These are phyloP conservation scores for Echeveria elegans DNA, from an alignment of 164 flowering plant genomes.

Conservation along the genomic window DNA sequence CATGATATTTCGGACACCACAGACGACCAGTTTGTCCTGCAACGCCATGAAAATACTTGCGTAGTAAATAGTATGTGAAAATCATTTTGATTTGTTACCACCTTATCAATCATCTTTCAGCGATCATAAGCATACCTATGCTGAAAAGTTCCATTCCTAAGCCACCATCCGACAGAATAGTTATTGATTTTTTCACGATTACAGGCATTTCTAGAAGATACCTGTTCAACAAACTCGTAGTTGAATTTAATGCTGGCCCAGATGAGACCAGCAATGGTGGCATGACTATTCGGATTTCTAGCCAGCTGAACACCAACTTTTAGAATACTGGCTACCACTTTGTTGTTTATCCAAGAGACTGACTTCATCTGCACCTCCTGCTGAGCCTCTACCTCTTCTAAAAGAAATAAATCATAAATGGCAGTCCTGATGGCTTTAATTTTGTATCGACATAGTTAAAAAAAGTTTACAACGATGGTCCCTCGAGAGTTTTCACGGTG, in stretches of 20 bases:
- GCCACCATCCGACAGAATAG: conserved; percentile 62
- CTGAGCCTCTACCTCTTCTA: conserved; percentile 30
- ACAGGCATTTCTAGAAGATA: conserved; percentile 48
- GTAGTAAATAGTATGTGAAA: not conserved
- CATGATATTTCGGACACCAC: not conserved
- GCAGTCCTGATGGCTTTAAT: not conserved
- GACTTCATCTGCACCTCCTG: conserved; percentile 22
- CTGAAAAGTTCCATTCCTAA: conserved; percentile 96
- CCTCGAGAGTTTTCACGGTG: conserved; percentile 20
- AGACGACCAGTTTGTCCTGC: not conserved
- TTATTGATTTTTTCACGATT: conserved; percentile 43
- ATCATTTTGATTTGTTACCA: conserved; percentile 1
- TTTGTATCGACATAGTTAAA: too few species aligned
- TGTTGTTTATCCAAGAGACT: conserved; percentile 21
- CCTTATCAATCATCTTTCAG: not conserved
- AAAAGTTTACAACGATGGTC: conserved; percentile 19
- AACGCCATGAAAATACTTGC: not conserved
- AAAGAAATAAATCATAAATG: not conserved
- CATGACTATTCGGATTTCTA: conserved; percentile 74
- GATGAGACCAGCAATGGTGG: conserved; percentile 47
- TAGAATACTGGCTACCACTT: conserved; percentile 28
- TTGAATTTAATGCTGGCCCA: conserved; percentile 66
- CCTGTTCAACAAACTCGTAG: conserved; percentile 31
- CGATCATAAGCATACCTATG: conserved; percentile 35
- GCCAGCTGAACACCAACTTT: conserved; percentile 60